Evolutionary conservation across 305 asterid species (phyloP).

Genomic region (Fraxinus sp.): DNA sequence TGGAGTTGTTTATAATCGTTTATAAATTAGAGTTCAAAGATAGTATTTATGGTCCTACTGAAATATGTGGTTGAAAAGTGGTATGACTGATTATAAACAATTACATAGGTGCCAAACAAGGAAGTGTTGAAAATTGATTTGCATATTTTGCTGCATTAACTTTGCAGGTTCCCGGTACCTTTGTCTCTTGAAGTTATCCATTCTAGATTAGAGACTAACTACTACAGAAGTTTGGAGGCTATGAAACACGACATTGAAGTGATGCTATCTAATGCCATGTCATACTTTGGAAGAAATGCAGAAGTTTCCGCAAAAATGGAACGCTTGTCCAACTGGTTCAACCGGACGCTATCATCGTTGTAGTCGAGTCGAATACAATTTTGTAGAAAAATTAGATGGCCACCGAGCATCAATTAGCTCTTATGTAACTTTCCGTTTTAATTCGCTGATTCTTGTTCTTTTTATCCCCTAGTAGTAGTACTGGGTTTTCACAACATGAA

Average conservation of each 20-base stretch:
- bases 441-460: background rate
- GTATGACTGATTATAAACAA: background rate
- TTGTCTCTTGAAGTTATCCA: conserved; percentile 68
- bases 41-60: background rate
- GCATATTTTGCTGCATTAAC: conserved; percentile 1
- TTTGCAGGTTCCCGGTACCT: conserved; percentile 88
- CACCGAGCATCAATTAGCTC: background rate
- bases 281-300: conserved; percentile 55
- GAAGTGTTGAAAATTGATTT: background rate
- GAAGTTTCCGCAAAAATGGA: conserved; percentile 54
- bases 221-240: conserved; percentile 82
- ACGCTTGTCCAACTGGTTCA: conserved; percentile 77
- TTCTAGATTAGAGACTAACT: conserved; percentile 72
- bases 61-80: background rate
- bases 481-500: conserved; percentile 20
- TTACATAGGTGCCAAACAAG: background rate
- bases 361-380: conserved; percentile 53
- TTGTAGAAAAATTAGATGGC: conserved; percentile 55
- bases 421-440: background rate
- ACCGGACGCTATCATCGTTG: conserved; percentile 46
- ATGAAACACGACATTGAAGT: conserved; percentile 77
- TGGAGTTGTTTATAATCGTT: background rate
- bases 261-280: conserved; percentile 65
- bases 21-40: background rate
- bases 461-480: background rate